Evolutionary conservation across 805 yeast genomes (phyloP).

Genomic region (Zygosaccharomyces siamensis): DNA sequence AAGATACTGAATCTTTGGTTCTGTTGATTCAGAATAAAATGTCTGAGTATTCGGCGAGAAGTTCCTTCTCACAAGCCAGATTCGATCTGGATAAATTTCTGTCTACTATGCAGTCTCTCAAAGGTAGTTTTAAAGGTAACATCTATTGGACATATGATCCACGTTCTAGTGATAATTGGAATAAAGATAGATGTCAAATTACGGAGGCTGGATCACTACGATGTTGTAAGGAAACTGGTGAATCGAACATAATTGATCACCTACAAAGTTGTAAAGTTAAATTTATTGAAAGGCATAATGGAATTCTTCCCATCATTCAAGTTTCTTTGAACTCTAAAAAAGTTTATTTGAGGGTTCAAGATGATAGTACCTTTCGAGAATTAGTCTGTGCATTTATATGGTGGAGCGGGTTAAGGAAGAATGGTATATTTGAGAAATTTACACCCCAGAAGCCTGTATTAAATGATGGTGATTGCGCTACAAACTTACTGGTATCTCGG

Average conservation of each 20-base stretch:
- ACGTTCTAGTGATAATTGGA: slow-evolving; percentile 22
- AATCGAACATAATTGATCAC: slow-evolving; percentile 17
- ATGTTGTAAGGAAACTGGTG: neutral
- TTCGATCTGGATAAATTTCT: slow-evolving; percentile 10
- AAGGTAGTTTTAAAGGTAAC: slow-evolving; percentile 25
- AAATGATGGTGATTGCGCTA: slow-evolving; percentile 30
- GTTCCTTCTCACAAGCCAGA: slow-evolving; percentile 1
- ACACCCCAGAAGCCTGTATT: slow-evolving; percentile 32
- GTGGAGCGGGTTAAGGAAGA: slow-evolving; percentile 53
- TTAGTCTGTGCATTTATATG: slow-evolving; percentile 45
- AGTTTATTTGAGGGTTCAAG: slow-evolving; percentile 19
- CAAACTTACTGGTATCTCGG: slow-evolving; percentile 51
- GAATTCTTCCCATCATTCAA: slow-evolving; percentile 16
- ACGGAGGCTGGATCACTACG: slow-evolving; percentile 10
- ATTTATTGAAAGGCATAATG: slow-evolving; percentile 12
- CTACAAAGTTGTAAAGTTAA: slow-evolving; percentile 24
- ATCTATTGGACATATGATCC: slow-evolving; percentile 24
- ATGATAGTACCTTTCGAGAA: slow-evolving; percentile 35
- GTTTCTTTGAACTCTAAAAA: slow-evolving; percentile 12
- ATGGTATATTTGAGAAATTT: slow-evolving; percentile 51
- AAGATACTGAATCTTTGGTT: neutral
- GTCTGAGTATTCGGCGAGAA: neutral
- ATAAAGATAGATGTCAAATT: slow-evolving; percentile 18
- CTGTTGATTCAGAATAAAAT: slow-evolving; percentile 1
- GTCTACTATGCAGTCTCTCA: slow-evolving; percentile 5